Base-by-base conservation (phyloP, 495 filamentous ascomycete genomes). In the Letharia lupina region DNA sequence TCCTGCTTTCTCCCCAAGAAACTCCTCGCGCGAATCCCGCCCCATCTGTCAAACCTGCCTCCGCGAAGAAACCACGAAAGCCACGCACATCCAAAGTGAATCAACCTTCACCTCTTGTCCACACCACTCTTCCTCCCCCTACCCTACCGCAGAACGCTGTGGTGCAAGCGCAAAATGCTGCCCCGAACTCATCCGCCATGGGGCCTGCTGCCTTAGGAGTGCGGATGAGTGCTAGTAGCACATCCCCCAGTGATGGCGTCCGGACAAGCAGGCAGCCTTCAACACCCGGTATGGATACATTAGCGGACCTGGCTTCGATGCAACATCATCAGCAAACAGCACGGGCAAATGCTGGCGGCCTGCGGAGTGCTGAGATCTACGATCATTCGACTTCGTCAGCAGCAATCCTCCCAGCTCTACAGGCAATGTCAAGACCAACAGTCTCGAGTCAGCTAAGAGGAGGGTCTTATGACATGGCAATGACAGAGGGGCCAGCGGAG, bases 1-100 rank as follows among this genome's bases (percentile, higher is more conserved):
- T 84, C 40, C 81, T 90, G 57, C 82, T 90, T 67, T 89, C 87
- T 66, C 85, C 87, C 54, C 81, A 86, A 74, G 85, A 89, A 63
- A 81, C 84, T 63, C 81, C 86, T 70, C 54, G 76, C 74, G 41
- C 67, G 68, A 68, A 71, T 72, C 69, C 73, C 74, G 40, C 74
- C 50, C 65, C 71, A 33, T 45, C 65, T 78, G 67, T 75, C 70
- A 67, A 61, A 66, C 18, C 63, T 68, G 44, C 67, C 64, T 40
- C 68, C 35, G 60, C 66, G 3, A 72, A 68, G 57, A 72, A 67
- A 52, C 39, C 63, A 23, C 64, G 68, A 50, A 70, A 69, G 54
- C 44, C 64, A 23, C 59, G 64, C 23, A 41, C 50, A n/a, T 59
- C 69, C 18, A 70, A 65, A 63, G 20, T 61, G 15, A 41, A 61